Conservation (phyloP, 192 early-diverging fungal genomes). For the Spinellus fusiger region DNA sequence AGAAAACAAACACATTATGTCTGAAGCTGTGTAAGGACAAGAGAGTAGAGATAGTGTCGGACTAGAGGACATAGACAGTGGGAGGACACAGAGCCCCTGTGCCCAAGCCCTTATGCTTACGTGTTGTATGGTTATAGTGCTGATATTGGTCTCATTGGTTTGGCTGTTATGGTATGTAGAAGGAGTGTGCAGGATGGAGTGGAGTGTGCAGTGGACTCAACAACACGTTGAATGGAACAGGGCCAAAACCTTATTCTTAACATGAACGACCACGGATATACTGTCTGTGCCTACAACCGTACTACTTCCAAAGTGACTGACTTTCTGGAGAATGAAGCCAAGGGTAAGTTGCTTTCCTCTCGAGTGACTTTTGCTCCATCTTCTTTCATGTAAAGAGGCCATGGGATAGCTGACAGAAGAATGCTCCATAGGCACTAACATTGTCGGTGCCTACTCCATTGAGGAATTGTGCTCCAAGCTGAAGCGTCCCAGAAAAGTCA, state of each 20-base stretch:
- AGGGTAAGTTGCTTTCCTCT: constrained; percentile 51
- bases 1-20: constrained; percentile 18
- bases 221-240: constrained; percentile 45
- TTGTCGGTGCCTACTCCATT: constrained; percentile 91
- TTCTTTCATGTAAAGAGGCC: too few relatives aligned
- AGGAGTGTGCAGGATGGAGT: too few relatives aligned
- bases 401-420: too few relatives aligned
- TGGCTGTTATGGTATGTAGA: constrained; percentile 95
- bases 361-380: too few relatives aligned
- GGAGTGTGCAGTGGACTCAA: too few relatives aligned
- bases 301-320: constrained; percentile 90
- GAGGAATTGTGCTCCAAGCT: constrained; percentile 92
- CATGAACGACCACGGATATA: constrained; percentile 96
- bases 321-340: constrained; percentile 95
- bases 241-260: constrained; percentile 99
- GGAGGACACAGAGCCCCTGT: not conserved
- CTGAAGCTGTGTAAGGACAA: constrained; percentile 23
- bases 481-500: constrained; percentile 94
- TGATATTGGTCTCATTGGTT: constrained; percentile 98
- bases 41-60: not conserved
- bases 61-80: too few relatives aligned
- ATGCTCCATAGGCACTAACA: constrained; percentile 82
- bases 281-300: constrained; percentile 94
- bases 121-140: constrained; percentile 42
- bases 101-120: not conserved